Evolutionary conservation across 441 rosid species (phyloP).

Genomic region (Caryocar brasiliense): DNA sequence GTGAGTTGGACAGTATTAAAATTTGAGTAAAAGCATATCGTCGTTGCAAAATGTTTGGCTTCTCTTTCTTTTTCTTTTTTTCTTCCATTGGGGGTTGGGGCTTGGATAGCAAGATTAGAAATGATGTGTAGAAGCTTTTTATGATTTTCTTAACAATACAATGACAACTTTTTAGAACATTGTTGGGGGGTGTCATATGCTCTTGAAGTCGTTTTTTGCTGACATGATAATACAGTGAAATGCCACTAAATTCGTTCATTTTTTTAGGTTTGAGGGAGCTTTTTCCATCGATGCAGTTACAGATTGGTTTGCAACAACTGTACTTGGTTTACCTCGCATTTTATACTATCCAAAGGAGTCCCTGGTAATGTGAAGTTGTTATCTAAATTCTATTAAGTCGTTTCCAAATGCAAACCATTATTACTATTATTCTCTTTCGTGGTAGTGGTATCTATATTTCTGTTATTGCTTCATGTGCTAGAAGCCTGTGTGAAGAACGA

Average conservation of each 20-base stretch:
- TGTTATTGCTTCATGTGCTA: no score
- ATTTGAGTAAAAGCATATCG: not conserved
- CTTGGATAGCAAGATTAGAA: not conserved
- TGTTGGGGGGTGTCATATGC: not conserved
- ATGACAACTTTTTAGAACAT: no score
- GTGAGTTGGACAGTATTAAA: constrained; percentile 29
- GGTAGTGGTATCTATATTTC: no score
- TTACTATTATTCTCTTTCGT: no score
- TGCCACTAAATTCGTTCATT: constrained; percentile 5
- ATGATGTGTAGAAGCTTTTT: not conserved
- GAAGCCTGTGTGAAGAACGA: no score
- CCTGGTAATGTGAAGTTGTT: constrained; percentile 41
- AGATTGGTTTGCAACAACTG: constrained; percentile 74
- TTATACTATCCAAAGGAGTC: constrained; percentile 78
- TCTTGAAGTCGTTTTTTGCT: constrained; percentile 1
- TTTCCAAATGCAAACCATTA: not conserved
- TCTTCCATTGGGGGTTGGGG: no score
- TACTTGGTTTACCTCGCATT: constrained; percentile 79
- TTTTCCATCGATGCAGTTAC: constrained; percentile 67
- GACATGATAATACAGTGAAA: constrained; percentile 1
- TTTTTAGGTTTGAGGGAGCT: constrained; percentile 70
- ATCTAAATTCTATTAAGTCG: not conserved
- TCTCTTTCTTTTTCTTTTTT: no score
- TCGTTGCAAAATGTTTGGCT: no score
- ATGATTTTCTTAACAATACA: not conserved